Conservation (phyloP, 2,329 filamentous ascomycete species). For the Fusarium chlamydosporum region DNA sequence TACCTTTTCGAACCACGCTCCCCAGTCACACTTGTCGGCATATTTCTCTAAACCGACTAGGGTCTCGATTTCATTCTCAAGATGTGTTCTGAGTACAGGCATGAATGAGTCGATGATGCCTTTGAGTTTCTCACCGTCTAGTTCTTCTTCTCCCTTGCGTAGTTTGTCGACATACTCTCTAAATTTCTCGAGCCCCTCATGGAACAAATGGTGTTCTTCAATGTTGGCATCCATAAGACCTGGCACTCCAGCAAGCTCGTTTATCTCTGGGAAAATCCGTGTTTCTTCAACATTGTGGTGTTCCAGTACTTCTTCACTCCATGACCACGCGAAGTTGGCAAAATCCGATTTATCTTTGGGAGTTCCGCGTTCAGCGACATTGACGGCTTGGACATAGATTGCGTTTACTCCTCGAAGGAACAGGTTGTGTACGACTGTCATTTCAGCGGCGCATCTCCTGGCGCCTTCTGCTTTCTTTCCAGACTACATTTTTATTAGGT, state of each 20-base stretch:
- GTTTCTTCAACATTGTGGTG: constrained; percentile 60
- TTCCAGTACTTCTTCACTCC: constrained; percentile 53
- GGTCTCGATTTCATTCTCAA: constrained; percentile 58
- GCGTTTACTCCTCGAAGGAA: constrained; percentile 57
- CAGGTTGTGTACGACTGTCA: constrained; percentile 57
- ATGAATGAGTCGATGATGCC: constrained; percentile 52
- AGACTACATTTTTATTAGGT: constrained; percentile 17
- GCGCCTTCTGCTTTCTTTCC: constrained; percentile 41
- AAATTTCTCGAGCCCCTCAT: constrained; percentile 54
- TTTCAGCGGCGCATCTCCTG: constrained; percentile 49
- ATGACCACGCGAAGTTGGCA: constrained; percentile 53
- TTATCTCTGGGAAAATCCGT: constrained; percentile 57
- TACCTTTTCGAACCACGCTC: constrained; percentile 48
- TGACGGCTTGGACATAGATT: constrained; percentile 56
- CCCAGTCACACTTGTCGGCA: constrained; percentile 56
- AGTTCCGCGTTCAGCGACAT: constrained; percentile 51
- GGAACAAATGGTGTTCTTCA: constrained; percentile 59
- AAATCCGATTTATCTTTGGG: constrained; percentile 55
- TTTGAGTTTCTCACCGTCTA: constrained; percentile 51
- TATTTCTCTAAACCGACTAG: constrained; percentile 55
- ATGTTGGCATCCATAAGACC: constrained; percentile 60
- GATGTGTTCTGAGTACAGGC: constrained; percentile 54
- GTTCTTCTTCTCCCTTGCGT: constrained; percentile 48
- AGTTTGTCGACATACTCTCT: constrained; percentile 53
- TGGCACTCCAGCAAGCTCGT: constrained; percentile 53